Evolutionary conservation across 2,329 filamentous ascomycete species (phyloP).

Genomic region (Alternaria triticimaculans): DNA sequence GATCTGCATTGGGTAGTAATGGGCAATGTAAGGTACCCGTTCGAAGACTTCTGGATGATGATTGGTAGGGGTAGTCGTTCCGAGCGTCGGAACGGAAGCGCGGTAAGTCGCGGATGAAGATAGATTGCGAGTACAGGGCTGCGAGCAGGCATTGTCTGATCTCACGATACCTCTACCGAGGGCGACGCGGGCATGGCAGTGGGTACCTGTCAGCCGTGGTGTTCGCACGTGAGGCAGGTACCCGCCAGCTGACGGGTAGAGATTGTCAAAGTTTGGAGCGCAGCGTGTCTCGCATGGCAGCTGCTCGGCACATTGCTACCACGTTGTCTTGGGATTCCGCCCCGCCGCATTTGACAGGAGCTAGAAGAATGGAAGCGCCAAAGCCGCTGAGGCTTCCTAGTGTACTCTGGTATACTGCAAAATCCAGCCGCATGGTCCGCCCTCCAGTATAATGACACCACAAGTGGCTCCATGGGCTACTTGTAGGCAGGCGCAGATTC

Average conservation of each 20-base stretch:
- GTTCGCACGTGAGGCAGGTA: conserved; percentile 7
- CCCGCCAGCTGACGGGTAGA: neutral
- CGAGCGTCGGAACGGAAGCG: neutral
- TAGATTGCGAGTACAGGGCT: neutral
- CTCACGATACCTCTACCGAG: neutral
- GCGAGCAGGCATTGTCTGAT: neutral
- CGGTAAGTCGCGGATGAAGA: neutral
- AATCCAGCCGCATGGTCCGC: neutral
- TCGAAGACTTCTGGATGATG: neutral
- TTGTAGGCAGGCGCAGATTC: neutral
- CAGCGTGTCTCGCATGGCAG: neutral
- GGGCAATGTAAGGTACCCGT: conserved; percentile 10
- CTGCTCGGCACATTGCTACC: neutral
- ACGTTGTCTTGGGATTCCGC: neutral
- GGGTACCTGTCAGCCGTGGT: neutral
- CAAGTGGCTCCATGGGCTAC: conserved; percentile 3
- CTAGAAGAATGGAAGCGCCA: conserved; percentile 3
- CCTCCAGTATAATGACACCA: conserved; percentile 1
- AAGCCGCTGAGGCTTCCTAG: conserved; percentile 4
- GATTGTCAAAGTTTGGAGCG: neutral
- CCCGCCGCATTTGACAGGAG: neutral
- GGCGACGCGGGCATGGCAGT: neutral
- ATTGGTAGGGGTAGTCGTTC: conserved; percentile 4
- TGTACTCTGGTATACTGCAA: conserved; percentile 2
- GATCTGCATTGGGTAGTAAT: conserved; percentile 3